Base-by-base conservation (phyloP, 164 flowering plant genomes). In the Vitis riparia region DNA sequence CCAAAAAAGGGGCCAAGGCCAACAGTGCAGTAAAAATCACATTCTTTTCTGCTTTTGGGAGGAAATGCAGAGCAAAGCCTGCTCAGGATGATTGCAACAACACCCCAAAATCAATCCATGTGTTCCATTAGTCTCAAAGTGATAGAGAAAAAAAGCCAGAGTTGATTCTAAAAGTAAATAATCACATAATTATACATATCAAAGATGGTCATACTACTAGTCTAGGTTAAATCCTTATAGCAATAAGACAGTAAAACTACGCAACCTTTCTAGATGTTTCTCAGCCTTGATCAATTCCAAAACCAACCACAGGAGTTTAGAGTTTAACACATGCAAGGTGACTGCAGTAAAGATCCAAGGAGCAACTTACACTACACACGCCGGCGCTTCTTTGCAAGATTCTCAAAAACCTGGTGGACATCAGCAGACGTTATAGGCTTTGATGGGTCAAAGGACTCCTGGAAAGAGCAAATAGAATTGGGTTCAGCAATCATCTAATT, bases 301-400 rank as follows among this genome's bases (percentile, higher is more conserved):
- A 62, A 56, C 16, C 19, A 27, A 51, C 15, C 19, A 15, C 56
- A 30, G 37, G 30, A 11, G 19, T 5, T 63, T 63, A n/a, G 50
- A 19, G 29, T 5, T 49, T 29, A 44, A 56, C 3, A 55, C 29
- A 63, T 66, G 51, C 69, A 66, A 16, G 11, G 32, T 6, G 49
- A 67, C 66, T 11, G 65, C 48, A 60, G 29, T 60, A 44, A 37
- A 44, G 44, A n/a, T 23, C 51, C 57, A 32, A 50, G 17, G 48
- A 56, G 6, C 13, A 69, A 44, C 62, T 82, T 37, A 37, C 74
- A 88, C 81, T 77, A 47, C 58, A 73, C 53, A 19, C 92, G 89
- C 49, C 83, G 75, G 47, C 98, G 90, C 82, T 90, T 93, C 83
- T 88, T 93, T 51, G 89, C 84, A 78, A 96, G 98, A 78, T 96